Evolutionary conservation across 345 rosid species (phyloP), one percentile per base, ranked within the genome.

Genomic region (Noccaea bulbosa): DNA sequence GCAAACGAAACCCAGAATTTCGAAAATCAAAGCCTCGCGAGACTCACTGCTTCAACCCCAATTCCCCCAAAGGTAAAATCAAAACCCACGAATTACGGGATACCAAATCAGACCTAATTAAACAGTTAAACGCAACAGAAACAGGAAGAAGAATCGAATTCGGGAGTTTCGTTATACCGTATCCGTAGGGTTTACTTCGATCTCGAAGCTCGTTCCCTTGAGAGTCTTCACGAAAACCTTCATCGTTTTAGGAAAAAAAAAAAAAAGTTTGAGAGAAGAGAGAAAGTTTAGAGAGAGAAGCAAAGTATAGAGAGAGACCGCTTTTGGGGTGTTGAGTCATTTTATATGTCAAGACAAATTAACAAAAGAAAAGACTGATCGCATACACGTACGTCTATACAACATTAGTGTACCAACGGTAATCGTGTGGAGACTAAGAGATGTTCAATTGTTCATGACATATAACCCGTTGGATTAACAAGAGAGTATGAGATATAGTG

Each of bases 181-280:
- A 67, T 89, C 92, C 44, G 80, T 68, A 3, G 92, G 87, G 15
- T 80, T 79, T 4, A 89, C 96, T 77, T 89, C 85, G 82, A 89
- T 70, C 44, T 87, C 87, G 83, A 89, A 89, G 78, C 75, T 63
- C 34, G 86, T 77, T 12, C 92, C 92, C 72, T 84, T 89, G 82
- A 89, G 87, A 56, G 92, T 87, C 81, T 87, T 89, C 3, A 89
- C 83, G 59, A 79, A 85, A 81, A 87, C 67, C 90, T 84, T 89
- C 92, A 89, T 89, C 85, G 77, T 83, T 57, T 59, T 59, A 34
- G 62, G 68, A 43, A 35, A 16, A 74, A 54, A 16, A 34, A 55
- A 62, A 43, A 44, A 30, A 68, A 46, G 9, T 9, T 62, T 62
- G 41, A 55, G 47, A 17, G 54, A 64, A 48, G 71, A 47, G 67